Evolutionary conservation across 768 basidiomycete genomes (phyloP).

Genomic region (Dioszegia aurantiaca): DNA sequence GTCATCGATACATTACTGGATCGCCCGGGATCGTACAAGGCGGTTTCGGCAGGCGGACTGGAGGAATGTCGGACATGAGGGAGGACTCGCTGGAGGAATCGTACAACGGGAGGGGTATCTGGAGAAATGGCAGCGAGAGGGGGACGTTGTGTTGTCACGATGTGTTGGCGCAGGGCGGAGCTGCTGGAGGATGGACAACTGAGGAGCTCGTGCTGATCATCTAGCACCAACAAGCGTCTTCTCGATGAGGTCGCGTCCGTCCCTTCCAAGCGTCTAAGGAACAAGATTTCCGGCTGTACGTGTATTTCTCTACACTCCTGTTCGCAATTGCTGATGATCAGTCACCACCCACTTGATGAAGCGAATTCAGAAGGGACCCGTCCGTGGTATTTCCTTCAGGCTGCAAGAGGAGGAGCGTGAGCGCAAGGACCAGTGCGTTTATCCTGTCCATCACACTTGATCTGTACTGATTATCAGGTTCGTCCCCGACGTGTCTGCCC

Average conservation of each 20-base stretch:
- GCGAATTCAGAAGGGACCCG: slow-evolving; percentile 96
- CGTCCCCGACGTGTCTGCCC: slow-evolving; percentile 96
- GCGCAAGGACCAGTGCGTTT: slow-evolving; percentile 88
- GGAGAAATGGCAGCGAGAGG: too few species aligned
- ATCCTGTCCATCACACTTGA: background rate
- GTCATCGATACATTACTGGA: slow-evolving; percentile 19
- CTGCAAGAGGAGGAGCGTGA: slow-evolving; percentile 99
- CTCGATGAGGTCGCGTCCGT: slow-evolving; percentile 69
- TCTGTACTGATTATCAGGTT: slow-evolving; percentile 29
- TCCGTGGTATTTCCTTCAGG: slow-evolving; percentile 99
- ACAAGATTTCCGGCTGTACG: slow-evolving; percentile 91
- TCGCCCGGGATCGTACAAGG: background rate
- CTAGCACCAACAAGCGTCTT: slow-evolving; percentile 90
- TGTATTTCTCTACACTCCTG: slow-evolving; percentile 8
- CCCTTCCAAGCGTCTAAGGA: slow-evolving; percentile 96
- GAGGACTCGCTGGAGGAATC: background rate
- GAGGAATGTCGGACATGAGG: background rate
- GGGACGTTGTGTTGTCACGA: too few species aligned
- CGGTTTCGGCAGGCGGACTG: background rate
- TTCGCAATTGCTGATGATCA: slow-evolving; percentile 18
- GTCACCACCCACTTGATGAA: slow-evolving; percentile 99
- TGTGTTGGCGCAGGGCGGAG: too few species aligned
- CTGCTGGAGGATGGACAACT: too few species aligned
- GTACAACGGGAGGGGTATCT: background rate
- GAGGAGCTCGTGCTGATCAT: background rate